phyloP scores from a whole-genome alignment of 768 basidiomycete genomes.

The Leccinum boreale region DNA sequence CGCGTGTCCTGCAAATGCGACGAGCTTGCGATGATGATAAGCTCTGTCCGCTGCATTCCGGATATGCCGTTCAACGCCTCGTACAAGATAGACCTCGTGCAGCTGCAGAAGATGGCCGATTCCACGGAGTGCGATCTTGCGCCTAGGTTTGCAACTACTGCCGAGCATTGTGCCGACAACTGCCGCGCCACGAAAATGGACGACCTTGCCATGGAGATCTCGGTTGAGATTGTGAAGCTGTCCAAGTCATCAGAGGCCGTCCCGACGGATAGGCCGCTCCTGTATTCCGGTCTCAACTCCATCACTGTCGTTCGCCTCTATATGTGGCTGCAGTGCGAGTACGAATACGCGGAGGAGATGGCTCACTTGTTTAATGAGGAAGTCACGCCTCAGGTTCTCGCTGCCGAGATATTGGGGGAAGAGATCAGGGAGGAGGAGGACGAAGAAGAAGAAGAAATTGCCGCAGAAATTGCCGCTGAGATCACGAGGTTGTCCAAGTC shows the following conservation, averaged over 20 bases:
- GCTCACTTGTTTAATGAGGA: conserved; percentile 31
- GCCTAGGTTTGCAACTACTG: conserved; percentile 15
- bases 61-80: conserved; percentile 32
- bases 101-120: conserved; percentile 26
- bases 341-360: conserved; percentile 31
- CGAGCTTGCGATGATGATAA: conserved; percentile 22
- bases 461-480: conserved; percentile 33
- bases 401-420: conserved; percentile 27
- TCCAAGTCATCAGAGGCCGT: conserved; percentile 27
- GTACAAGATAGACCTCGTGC: conserved; percentile 29
- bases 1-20: conserved; percentile 13
- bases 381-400: conserved; percentile 26
- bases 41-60: conserved; percentile 22
- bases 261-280: conserved; percentile 30
- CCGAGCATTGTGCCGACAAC: background rate
- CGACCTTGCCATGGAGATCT: conserved; percentile 31
- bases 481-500: conserved; percentile 31
- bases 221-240: conserved; percentile 31
- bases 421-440: background rate
- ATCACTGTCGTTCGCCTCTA: conserved; percentile 29
- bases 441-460: background rate
- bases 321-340: conserved; percentile 34
- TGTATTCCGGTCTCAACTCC: conserved; percentile 33
- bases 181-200: conserved; percentile 1
- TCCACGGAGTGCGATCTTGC: conserved; percentile 8